A percentile compares a stretch with the other conserved stretches of the same genome.
Conservation (phyloP, 352 stramenopile species). For the Pythium brachiatum region DNA sequence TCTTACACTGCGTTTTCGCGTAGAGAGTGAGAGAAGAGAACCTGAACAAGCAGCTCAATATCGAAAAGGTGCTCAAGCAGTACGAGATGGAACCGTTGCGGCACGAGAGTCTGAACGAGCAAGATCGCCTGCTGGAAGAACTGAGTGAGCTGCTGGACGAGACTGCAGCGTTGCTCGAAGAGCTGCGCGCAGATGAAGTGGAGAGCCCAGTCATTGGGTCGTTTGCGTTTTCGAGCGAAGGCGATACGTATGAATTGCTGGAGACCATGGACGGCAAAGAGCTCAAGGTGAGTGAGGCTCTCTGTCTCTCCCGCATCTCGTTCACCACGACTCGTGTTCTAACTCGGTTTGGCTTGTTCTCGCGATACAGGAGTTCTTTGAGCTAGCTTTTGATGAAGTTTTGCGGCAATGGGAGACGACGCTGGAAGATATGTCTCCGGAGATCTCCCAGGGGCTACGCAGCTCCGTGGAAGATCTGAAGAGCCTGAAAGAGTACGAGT, state of each 20-base stretch:
- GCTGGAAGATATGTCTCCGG: slow-evolving; percentile 59
- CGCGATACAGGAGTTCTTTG: slow-evolving; percentile 56
- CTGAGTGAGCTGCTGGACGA: slow-evolving; percentile 59
- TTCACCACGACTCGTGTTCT: no score
- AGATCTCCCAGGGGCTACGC: slow-evolving; percentile 45
- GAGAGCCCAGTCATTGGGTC: slow-evolving; percentile 44
- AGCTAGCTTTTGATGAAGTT: slow-evolving; percentile 62
- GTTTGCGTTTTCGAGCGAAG: slow-evolving; percentile 60
- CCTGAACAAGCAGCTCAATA: slow-evolving; percentile 40
- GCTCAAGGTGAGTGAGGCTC: slow-evolving; percentile 42
- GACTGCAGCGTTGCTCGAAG: slow-evolving; percentile 32
- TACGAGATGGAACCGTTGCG: slow-evolving; percentile 48
- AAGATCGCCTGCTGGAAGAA: slow-evolving; percentile 41
- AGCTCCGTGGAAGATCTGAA: slow-evolving; percentile 47
- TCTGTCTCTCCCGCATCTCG: neutral
- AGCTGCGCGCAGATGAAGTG: slow-evolving; percentile 31
- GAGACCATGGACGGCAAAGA: slow-evolving; percentile 70
- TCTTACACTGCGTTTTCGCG: neutral
- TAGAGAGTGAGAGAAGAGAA: slow-evolving; percentile 31
- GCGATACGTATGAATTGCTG: slow-evolving; percentile 57
- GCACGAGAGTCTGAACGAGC: slow-evolving; percentile 19
- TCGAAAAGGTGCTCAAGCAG: slow-evolving; percentile 64
- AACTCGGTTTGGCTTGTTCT: no score
- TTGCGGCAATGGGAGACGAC: slow-evolving; percentile 44
- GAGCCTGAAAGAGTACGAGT: slow-evolving; percentile 41